A percentile compares a stretch with the other conserved stretches of the same genome.
Conservation (phyloP, 2,329 filamentous ascomycete species). For the Epicoccum sorghinum region DNA sequence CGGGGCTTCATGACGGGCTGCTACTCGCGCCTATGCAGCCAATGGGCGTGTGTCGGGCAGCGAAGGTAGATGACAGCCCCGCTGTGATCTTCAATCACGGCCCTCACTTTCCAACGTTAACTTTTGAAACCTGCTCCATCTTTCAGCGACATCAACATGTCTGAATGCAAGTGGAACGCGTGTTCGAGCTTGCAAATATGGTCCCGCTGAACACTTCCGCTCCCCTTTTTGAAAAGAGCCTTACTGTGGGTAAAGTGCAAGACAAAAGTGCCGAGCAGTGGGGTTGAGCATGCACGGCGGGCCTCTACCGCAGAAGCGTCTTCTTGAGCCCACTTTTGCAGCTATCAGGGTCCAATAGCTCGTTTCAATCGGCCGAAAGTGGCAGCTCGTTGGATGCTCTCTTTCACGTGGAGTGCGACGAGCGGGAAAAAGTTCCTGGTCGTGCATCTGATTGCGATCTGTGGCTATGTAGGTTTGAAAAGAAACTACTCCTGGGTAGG, state of each 20-base stretch:
- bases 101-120: background rate
- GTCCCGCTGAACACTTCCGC: background rate
- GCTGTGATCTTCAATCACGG: conserved; percentile 9
- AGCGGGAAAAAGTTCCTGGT: conserved; percentile 5
- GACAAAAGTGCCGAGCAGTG: conserved; percentile 3
- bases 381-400: conserved; percentile 3
- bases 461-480: no score
- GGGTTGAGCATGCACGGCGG: conserved; percentile 9
- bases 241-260: background rate
- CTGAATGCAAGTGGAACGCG: background rate
- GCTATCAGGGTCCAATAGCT: conserved; percentile 16
- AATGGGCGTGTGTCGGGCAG: background rate
- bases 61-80: conserved; percentile 1
- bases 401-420: conserved; percentile 6
- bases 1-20: conserved; percentile 4
- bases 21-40: background rate
- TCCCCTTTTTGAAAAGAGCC: background rate
- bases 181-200: background rate
- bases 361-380: conserved; percentile 7
- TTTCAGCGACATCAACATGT: background rate
- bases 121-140: background rate
- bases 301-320: conserved; percentile 8
- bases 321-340: background rate
- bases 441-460: background rate
- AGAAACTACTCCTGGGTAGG: no score